Evolutionary conservation across 352 stramenopile genomes (phyloP), one percentile per base, ranked within the genome.

Genomic region (Globisporangium echinulatum): DNA sequence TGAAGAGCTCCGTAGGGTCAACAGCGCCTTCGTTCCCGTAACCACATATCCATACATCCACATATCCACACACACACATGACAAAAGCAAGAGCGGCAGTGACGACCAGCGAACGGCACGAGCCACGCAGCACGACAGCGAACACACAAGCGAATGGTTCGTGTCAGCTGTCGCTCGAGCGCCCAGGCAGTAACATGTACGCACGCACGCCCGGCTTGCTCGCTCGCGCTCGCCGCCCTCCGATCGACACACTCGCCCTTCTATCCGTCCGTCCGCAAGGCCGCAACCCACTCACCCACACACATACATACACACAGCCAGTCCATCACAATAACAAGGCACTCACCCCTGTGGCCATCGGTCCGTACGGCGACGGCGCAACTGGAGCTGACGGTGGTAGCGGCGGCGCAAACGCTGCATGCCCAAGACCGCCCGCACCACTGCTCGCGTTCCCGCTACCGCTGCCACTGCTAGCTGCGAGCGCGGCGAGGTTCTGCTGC

Each of bases 401-500:
- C 39, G 49, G 10, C 46, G 33, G 14, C 52, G 44, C 39, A 38
- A 51, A 36, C n/a, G 43, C 40, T 10, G 52, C 33, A 33, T 33
- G 25, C 1, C 25, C 25, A 33, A 33, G 25, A 33, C 25, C 25
- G 25, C 25, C 25, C 25, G 25, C 25, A 33, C 25, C 25, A 33
- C 25, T 33, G 25, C 25, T 33, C 25, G 25, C 25, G 25, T 33
- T 33, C 25, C 25, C 25, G 25, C 25, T 33, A 33, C 75, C 78
- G 0, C 78, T 71, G 15, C 78, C 84, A 2, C 90, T 80, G 25
- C 78, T 70, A 4, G 80, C 80, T 0, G 78, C 80, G 11, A 89
- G 69, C 49, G 78, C 71, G 36, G 77, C 78, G 77, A 94, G 85
- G 63, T 89, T 94, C 58, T 91, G 82, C 71, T 94, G 82, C 54